A percentile compares a stretch with the other conserved stretches of the same genome.
Evolutionary conservation across 352 stramenopile species (phyloP).

Genomic region (Elongisporangium anandrum): DNA sequence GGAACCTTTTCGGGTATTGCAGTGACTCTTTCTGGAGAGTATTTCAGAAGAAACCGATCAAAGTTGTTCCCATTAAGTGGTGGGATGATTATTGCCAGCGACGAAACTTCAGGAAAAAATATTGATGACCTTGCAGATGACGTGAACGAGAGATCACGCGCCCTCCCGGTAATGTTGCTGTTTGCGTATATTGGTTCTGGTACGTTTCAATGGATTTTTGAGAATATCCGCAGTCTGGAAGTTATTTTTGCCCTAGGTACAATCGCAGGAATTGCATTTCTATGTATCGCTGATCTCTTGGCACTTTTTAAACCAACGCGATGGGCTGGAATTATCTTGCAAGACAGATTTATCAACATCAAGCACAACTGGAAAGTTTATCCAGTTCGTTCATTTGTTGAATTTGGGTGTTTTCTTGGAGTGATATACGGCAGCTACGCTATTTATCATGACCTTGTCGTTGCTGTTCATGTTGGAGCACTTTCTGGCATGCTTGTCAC

Average conservation of each 20-base stretch:
- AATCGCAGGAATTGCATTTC: conserved; percentile 76
- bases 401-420: conserved; percentile 80
- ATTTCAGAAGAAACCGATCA: conserved; percentile 59
- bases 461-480: conserved; percentile 79
- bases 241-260: conserved; percentile 74
- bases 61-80: conserved; percentile 49
- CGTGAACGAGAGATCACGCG: conserved; percentile 13
- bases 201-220: conserved; percentile 87
- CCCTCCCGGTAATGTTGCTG: conserved; percentile 59
- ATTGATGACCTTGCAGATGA: conserved; percentile 6
- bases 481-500: conserved; percentile 79
- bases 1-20: conserved; percentile 82
- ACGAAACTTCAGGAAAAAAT: conserved; percentile 1
- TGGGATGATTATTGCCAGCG: conserved; percentile 3
- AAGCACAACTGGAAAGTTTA: conserved; percentile 71
- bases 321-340: conserved; percentile 76
- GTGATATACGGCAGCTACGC: conserved; percentile 86
- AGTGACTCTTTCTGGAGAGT: conserved; percentile 72
- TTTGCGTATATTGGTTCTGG: conserved; percentile 84
- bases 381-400: conserved; percentile 79
- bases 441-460: conserved; percentile 76
- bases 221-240: conserved; percentile 82
- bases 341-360: conserved; percentile 77
- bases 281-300: conserved; percentile 73
- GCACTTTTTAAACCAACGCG: conserved; percentile 52